Evolutionary conservation across 805 yeast genomes (phyloP).

Genomic region (Vanderwaltozyma verrucispora): DNA sequence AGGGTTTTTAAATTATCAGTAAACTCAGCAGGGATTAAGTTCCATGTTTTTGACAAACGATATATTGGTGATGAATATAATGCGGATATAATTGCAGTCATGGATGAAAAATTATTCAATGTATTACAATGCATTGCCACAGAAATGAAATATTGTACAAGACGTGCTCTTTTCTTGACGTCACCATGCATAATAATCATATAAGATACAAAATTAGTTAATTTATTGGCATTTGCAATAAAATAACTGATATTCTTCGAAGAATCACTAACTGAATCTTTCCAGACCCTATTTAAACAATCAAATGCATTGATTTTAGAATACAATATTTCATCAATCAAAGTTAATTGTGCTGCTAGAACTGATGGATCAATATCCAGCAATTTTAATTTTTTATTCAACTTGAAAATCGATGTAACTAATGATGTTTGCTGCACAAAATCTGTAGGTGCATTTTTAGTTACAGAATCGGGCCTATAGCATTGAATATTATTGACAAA

Average conservation of each 20-base stretch:
- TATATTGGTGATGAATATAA: conserved; percentile 76
- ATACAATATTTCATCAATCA: conserved; percentile 64
- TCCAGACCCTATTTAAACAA: conserved; percentile 69
- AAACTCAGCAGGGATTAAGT: conserved; percentile 45
- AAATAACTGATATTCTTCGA: conserved; percentile 49
- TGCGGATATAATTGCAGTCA: conserved; percentile 90
- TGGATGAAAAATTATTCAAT: conserved; percentile 74
- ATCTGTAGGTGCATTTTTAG: neutral
- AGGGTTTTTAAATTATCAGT: conserved; percentile 47
- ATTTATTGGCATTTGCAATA: conserved; percentile 63
- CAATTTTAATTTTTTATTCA: conserved; percentile 36
- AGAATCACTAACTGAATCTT: conserved; percentile 46
- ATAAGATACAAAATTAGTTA: conserved; percentile 75
- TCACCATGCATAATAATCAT: conserved; percentile 61
- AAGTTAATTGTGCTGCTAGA: conserved; percentile 75
- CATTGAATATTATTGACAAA: conserved; percentile 1
- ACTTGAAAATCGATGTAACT: conserved; percentile 11
- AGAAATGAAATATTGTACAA: conserved; percentile 61
- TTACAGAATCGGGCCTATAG: neutral
- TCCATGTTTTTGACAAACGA: conserved; percentile 81
- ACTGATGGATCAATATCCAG: conserved; percentile 63
- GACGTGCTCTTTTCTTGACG: conserved; percentile 51
- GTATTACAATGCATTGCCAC: conserved; percentile 71
- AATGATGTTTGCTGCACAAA: neutral
- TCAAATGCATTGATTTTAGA: conserved; percentile 60